Percentiles rank a stretch among this genome's conserved stretches.
phyloP scores from a whole-genome alignment of 352 stramenopile genomes.

The Stramenopiles sp. region DNA sequence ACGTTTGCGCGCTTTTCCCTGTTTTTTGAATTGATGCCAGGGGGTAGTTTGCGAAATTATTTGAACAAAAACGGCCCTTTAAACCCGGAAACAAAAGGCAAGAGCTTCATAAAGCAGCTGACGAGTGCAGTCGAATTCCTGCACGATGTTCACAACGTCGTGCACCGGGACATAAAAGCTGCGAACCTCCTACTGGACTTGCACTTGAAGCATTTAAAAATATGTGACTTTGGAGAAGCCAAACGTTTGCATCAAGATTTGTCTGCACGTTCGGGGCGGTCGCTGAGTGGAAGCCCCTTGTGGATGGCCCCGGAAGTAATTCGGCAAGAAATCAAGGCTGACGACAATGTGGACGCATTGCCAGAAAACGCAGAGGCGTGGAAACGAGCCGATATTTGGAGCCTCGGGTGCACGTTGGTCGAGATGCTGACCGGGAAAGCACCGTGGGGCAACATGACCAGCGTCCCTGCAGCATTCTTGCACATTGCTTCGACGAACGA shows the following conservation, averaged over 20 bases:
- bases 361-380: constrained; percentile 26
- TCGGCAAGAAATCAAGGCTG: constrained; percentile 37
- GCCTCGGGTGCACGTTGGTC: constrained; percentile 57
- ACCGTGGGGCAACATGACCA: constrained; percentile 60
- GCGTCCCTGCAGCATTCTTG: constrained; percentile 68
- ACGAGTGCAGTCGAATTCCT: constrained; percentile 42
- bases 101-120: constrained; percentile 35
- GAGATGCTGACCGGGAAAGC: constrained; percentile 62
- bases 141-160: constrained; percentile 39
- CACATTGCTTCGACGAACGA: constrained; percentile 45
- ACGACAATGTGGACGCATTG: constrained; percentile 23
- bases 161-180: constrained; percentile 61
- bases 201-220: neutral
- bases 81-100: neutral
- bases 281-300: constrained; percentile 49
- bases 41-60: neutral
- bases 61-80: neutral
- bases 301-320: constrained; percentile 88
- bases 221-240: neutral
- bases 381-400: constrained; percentile 71
- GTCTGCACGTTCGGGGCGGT: neutral
- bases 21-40: neutral
- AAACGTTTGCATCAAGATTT: neutral
- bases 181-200: constrained; percentile 47
- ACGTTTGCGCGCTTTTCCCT: neutral